Conservation (phyloP, 1,139 yeast species). For the Scheffersomyces parashehatae region DNA sequence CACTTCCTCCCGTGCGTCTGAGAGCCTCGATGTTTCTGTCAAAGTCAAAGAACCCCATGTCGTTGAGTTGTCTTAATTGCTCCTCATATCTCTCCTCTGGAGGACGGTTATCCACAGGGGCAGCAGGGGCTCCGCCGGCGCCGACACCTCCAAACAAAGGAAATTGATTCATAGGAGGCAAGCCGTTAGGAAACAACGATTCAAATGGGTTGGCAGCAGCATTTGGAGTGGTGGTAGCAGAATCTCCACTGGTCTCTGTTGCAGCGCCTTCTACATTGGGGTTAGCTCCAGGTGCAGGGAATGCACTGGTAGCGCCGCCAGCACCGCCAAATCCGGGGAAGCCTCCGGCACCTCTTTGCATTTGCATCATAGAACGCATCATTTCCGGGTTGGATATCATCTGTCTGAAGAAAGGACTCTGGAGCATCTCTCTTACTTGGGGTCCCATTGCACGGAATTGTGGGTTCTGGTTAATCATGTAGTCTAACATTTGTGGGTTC, state of each 20-base stretch:
- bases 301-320: slow-evolving; percentile 22
- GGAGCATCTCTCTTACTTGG: slow-evolving; percentile 82
- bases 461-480: slow-evolving; percentile 79
- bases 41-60: slow-evolving; percentile 93
- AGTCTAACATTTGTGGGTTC: slow-evolving; percentile 82
- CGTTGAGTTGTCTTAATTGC: slow-evolving; percentile 92
- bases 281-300: slow-evolving; percentile 61
- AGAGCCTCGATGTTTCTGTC: slow-evolving; percentile 89
- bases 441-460: slow-evolving; percentile 87
- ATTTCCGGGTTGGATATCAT: slow-evolving; percentile 85
- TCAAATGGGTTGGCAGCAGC: slow-evolving; percentile 40
- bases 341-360: slow-evolving; percentile 30
- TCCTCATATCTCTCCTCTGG: slow-evolving; percentile 92
- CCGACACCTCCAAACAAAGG: slow-evolving; percentile 27
- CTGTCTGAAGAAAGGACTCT: slow-evolving; percentile 79
- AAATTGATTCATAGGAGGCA: slow-evolving; percentile 16
- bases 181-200: slow-evolving; percentile 39
- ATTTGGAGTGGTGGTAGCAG: slow-evolving; percentile 11
- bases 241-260: slow-evolving; percentile 13
- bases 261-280: slow-evolving; percentile 31
- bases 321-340: slow-evolving; percentile 5
- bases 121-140: slow-evolving; percentile 25
- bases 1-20: slow-evolving; percentile 94
- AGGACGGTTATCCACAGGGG: slow-evolving; percentile 76
- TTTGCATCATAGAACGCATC: slow-evolving; percentile 78